phyloP scores from a whole-genome alignment of 2,329 filamentous ascomycete genomes.

The Talaromyces sp. region DNA sequence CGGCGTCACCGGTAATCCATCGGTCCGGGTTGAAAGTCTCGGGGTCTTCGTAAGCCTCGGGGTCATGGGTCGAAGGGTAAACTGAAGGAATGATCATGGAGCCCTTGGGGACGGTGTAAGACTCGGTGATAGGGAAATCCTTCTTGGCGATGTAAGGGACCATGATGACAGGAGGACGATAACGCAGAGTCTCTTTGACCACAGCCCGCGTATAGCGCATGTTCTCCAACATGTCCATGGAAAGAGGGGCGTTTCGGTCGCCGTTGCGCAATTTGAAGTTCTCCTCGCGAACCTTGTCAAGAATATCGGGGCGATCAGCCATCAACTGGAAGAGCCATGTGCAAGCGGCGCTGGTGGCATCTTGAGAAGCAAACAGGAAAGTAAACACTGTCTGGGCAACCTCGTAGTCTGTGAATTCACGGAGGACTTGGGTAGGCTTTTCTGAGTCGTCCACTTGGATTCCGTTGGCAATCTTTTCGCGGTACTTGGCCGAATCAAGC shows the following conservation, averaged over 20 bases:
- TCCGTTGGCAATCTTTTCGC: constrained; percentile 69
- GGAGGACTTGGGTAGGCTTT: constrained; percentile 78
- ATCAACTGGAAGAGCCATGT: constrained; percentile 95
- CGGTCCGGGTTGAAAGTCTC: constrained; percentile 86
- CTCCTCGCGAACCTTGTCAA: constrained; percentile 87
- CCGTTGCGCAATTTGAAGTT: constrained; percentile 73
- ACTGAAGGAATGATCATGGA: constrained; percentile 93
- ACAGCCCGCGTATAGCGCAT: constrained; percentile 88
- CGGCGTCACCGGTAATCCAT: constrained; percentile 85
- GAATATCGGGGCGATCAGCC: constrained; percentile 86
- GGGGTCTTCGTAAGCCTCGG: constrained; percentile 84
- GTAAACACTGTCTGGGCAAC: constrained; percentile 93
- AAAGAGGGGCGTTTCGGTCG: constrained; percentile 63
- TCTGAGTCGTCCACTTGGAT: constrained; percentile 61
- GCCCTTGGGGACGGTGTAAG: constrained; percentile 89
- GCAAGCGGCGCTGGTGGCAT: constrained; percentile 87
- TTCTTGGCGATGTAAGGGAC: constrained; percentile 94
- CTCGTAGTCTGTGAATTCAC: constrained; percentile 84
- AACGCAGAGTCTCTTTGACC: constrained; percentile 84
- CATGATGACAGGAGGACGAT: constrained; percentile 95
- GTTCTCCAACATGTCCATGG: constrained; percentile 81
- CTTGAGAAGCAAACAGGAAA: constrained; percentile 94
- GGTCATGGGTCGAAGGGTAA: constrained; percentile 85
- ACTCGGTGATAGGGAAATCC: constrained; percentile 80
- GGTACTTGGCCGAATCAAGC: constrained; percentile 77